These are phyloP conservation scores for Xylariaceae sp. DNA, from an alignment of 2,329 filamentous ascomycete genomes.

Conservation along the genomic window DNA sequence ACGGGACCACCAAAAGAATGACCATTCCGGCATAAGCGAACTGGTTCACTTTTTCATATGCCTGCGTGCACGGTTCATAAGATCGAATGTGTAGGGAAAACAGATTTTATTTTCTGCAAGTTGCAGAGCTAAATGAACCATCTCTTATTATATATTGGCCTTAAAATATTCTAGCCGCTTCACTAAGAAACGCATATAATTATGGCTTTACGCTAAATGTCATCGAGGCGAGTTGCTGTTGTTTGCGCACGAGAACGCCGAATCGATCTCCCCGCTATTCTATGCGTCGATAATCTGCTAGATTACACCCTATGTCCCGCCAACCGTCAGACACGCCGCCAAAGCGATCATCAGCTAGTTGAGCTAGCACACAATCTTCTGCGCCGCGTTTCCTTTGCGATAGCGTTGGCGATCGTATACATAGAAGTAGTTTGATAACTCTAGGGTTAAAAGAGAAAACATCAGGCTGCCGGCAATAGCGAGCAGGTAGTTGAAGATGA, in stretches of 20 bases:
- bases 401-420: conserved; percentile 17
- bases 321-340: conserved; percentile 9
- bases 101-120: too few relatives aligned
- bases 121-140: too few relatives aligned
- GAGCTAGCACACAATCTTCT: conserved; percentile 3
- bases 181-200: too few relatives aligned
- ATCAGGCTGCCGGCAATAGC: conserved; percentile 8
- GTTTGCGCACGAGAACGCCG: conserved; percentile 5
- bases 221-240: conserved; percentile 13
- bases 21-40: too few relatives aligned
- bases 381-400: neutral
- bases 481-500: conserved; percentile 14
- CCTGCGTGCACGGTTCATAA: too few relatives aligned
- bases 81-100: too few relatives aligned
- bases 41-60: too few relatives aligned
- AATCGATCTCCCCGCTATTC: conserved; percentile 1
- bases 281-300: conserved; percentile 18
- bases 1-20: too few relatives aligned
- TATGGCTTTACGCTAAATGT: too few relatives aligned
- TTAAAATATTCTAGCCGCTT: too few relatives aligned
- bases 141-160: too few relatives aligned
- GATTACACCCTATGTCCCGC: conserved; percentile 11
- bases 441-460: conserved; percentile 3
- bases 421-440: conserved; percentile 8
- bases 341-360: conserved; percentile 16